phyloP scores from a whole-genome alignment of 2,329 filamentous ascomycete species.

The Chaetomium globosum region DNA sequence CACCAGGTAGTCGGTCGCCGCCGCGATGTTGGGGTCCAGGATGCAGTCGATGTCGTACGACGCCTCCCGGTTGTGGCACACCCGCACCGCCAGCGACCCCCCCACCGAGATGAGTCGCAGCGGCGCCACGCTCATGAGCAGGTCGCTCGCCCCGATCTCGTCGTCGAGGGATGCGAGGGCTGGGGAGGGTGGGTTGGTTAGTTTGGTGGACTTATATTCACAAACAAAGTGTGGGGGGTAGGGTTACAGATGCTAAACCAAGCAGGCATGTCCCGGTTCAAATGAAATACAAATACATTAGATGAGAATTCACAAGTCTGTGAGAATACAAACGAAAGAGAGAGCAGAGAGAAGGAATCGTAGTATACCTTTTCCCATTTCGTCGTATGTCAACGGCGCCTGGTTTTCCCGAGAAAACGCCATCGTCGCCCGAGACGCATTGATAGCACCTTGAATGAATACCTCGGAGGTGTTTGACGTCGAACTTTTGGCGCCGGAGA shows the following conservation, averaged over 20 bases:
- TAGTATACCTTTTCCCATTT: conserved; percentile 16
- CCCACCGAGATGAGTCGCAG: conserved; percentile 14
- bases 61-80: conserved; percentile 17
- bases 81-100: conserved; percentile 9
- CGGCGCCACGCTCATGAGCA: conserved; percentile 17
- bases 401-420: background rate
- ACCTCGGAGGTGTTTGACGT: background rate
- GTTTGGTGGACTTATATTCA: background rate
- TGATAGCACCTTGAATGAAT: background rate
- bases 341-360: background rate
- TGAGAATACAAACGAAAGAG: background rate
- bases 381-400: conserved; percentile 15
- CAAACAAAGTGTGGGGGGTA: background rate
- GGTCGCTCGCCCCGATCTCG: conserved; percentile 12
- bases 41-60: conserved; percentile 22
- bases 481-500: background rate
- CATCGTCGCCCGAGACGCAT: background rate
- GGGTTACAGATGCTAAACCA: background rate
- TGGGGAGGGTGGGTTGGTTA: background rate
- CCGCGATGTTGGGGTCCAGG: conserved; percentile 14
- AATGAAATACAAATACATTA: background rate
- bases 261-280: background rate
- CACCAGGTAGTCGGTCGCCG: conserved; percentile 10
- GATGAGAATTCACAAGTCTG: background rate
- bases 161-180: conserved; percentile 8